These are phyloP conservation scores for Cercospora canescens DNA, from an alignment of 2,329 filamentous ascomycete species.

Conservation along the genomic window DNA sequence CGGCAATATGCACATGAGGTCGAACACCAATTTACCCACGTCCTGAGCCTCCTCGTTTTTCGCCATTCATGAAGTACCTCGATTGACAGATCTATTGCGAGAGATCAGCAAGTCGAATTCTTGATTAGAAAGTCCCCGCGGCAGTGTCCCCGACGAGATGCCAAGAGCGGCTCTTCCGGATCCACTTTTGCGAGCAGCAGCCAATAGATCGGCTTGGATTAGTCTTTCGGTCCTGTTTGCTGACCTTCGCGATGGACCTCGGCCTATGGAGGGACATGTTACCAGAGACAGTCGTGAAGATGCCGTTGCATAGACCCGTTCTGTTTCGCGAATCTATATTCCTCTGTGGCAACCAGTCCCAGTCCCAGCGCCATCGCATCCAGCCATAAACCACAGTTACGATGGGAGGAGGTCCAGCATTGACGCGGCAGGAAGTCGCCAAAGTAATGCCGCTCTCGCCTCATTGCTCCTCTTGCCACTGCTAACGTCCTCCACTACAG, in stretches of 20 bases:
- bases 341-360: not conserved
- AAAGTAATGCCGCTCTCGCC: constrained; percentile 19
- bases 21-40: too few relatives aligned
- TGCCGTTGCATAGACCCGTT: not conserved
- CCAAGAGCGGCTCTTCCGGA: not conserved
- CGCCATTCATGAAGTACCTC: too few relatives aligned
- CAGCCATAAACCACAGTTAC: not conserved
- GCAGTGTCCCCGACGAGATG: too few relatives aligned
- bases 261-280: not conserved
- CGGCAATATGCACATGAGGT: too few relatives aligned
- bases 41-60: too few relatives aligned
- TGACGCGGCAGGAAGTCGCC: constrained; percentile 33
- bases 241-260: constrained; percentile 2
- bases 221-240: constrained; percentile 2
- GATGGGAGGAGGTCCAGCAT: constrained; percentile 11
- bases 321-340: not conserved
- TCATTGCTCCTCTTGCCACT: not conserved
- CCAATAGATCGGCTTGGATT: constrained; percentile 6
- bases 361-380: not conserved
- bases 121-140: too few relatives aligned
- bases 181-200: not conserved
- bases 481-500: constrained; percentile 33
- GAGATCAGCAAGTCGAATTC: too few relatives aligned
- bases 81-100: too few relatives aligned
- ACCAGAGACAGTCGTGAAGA: not conserved